phyloP scores from a whole-genome alignment of 2,329 filamentous ascomycete species.

The Fusarium musae region DNA sequence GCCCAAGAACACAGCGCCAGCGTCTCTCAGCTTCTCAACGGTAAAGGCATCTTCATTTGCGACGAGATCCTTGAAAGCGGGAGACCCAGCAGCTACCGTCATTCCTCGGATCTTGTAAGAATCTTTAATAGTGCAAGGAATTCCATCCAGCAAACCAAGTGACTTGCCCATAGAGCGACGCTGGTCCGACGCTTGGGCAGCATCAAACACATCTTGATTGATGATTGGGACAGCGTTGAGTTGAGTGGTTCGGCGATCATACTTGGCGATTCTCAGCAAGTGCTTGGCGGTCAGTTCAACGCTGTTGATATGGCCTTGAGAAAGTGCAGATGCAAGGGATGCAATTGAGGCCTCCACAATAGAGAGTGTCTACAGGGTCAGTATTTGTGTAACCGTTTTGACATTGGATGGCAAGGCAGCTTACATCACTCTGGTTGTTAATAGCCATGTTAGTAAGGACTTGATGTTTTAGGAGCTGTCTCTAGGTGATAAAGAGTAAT shows the following conservation, averaged over 20 bases:
- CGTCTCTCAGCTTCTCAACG: constrained; percentile 47
- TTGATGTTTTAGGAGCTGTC: background rate
- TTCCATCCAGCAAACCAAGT: background rate
- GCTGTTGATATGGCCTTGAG: background rate
- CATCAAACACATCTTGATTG: background rate
- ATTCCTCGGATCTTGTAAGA: constrained; percentile 65
- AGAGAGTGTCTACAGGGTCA: background rate
- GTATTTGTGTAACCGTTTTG: background rate
- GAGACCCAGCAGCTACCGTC: constrained; percentile 64
- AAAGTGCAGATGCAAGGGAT: background rate
- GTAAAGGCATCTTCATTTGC: constrained; percentile 64
- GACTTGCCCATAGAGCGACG: background rate
- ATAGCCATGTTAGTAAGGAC: background rate
- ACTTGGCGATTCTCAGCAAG: constrained; percentile 1
- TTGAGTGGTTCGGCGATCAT: background rate
- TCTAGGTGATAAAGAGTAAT: background rate
- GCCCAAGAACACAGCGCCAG: background rate
- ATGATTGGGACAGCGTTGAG: background rate
- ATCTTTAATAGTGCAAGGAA: constrained; percentile 61
- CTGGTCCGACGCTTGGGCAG: background rate
- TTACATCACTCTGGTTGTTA: background rate
- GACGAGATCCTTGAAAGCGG: constrained; percentile 61
- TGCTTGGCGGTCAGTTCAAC: constrained; percentile 1
- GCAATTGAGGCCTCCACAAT: background rate
- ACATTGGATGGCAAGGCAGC: rapidly evolving